Base-by-base conservation (phyloP, 352 stramenopile genomes). In the Globisporangium splendens region DNA sequence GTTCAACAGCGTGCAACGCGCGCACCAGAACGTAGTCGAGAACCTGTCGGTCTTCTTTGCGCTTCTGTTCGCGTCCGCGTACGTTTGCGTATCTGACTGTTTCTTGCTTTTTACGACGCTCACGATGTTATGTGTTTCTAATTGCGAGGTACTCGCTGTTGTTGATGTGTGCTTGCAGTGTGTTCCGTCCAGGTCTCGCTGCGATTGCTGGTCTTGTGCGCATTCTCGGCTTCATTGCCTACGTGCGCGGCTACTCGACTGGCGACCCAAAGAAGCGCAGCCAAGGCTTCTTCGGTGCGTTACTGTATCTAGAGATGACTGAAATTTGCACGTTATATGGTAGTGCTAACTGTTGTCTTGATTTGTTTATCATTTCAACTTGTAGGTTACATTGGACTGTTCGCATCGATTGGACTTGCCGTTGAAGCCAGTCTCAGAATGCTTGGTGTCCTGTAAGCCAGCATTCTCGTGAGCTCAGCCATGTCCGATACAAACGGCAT, bases 1-100 rank as follows among this genome's bases (percentile, higher is more conserved):
- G 2, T 84, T 98, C 69, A 98, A 97, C 77, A 96, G 87, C 56
- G 71, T 97, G 54, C 93, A 97, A 69, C 77, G 92, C 46, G 85
- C 77, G 22, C 91, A 98, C 75, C 93, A 98, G 70, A 94, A 98
- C 64, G 67, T 96, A 46, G 72, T 97, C 43, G 92, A 97, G 66
- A 96, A 93, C 52, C 78, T 91, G 47, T 82, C 85, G 1, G 50
- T 75, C 1, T 91, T 87, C 50, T 50, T 59, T 17, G 8, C 31
- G 31, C 39, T 56, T 21, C 12, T 64, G 8, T 50, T 50, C 33
- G 18, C 42, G 5, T 28, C 41, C 0, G 22, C 31, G 41, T 60
- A 54, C 11, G 13, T 46, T 12, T 13, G 3, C 21, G 6, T 50
- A 4, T 41, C 0, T 21, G 18, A 14, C 7, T 13, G 8, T 33